A percentile compares a stretch with the other conserved stretches of the same genome.
Conservation (phyloP, 352 stramenopile genomes). For the Globisporangium yorkense region DNA sequence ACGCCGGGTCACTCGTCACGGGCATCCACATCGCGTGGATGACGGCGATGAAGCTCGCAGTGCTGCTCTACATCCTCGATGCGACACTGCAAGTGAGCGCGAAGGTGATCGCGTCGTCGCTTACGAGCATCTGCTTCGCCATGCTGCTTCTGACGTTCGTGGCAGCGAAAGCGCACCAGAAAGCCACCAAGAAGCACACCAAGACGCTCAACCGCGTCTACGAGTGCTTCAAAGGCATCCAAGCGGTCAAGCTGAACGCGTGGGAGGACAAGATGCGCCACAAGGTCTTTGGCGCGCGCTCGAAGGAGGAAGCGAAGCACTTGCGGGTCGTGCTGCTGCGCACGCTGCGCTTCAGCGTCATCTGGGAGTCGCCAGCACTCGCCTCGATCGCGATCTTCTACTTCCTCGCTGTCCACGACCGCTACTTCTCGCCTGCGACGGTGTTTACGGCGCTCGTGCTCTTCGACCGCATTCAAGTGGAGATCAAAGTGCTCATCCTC, state of each 20-base stretch:
- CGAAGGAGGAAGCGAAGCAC: constrained; percentile 25
- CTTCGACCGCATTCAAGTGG: constrained; percentile 1
- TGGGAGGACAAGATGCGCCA: constrained; percentile 35
- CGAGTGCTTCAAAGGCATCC: constrained; percentile 39
- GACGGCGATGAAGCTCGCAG: constrained; percentile 19
- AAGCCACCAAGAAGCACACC: constrained; percentile 31
- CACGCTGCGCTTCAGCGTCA: constrained; percentile 26
- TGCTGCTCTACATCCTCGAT: constrained; percentile 26
- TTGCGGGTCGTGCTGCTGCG: constrained; percentile 19
- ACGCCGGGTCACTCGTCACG: constrained; percentile 26
- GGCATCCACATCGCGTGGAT: constrained; percentile 32
- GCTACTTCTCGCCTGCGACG: constrained; percentile 7
- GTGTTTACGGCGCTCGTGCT: too few relatives aligned
- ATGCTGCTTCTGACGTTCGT: constrained; percentile 23
- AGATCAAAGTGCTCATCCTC: constrained; percentile 28
- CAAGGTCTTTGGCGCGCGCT: constrained; percentile 28
- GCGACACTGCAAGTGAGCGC: constrained; percentile 21
- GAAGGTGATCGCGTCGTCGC: constrained; percentile 17
- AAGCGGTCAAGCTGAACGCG: constrained; percentile 34
- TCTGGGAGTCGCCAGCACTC: constrained; percentile 31
- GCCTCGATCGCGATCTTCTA: constrained; percentile 29
- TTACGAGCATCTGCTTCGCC: constrained; percentile 18
- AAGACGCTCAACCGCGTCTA: constrained; percentile 30
- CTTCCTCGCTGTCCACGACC: constrained; percentile 17
- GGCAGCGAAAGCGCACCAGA: constrained; percentile 17